Base-by-base conservation (phyloP, 2,329 filamentous ascomycete species). In the Ciborinia camelliae region DNA sequence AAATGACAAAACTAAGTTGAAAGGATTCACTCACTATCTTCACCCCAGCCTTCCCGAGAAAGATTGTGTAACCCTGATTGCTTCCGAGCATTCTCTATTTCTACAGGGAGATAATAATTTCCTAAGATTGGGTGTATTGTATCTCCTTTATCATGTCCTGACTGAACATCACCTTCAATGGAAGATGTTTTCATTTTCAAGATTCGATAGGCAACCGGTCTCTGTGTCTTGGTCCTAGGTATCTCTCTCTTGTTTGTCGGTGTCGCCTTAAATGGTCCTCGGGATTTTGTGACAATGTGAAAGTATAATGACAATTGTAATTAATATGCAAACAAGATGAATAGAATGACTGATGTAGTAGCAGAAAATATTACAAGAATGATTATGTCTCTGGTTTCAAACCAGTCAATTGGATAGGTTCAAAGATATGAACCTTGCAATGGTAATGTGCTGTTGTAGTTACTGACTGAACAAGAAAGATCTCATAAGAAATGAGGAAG, bases 31-130 rank as follows among this genome's bases (percentile, higher is more conserved):
- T 64, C 50, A 69, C 68, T 63, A 3, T 69, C 65, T 59, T 69
- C 68, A 54, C 66, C 54, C 68, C 68, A 69, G n/a, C 63, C 68
- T 26, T 61, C 60, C 52, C 65, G 60, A n/a, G 57, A 59, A 10
- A 68, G 59, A 51, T 67, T 68, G 45, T 67, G 57, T 6, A 62
- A 12, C n/a, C 67, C 65, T 41, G 67, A 68, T 35, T 26, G 48
- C 59, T 66, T 66, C 12, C 15, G 54, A 32, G 39, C 43, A 37
- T 58, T 50, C 14, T 64, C 65, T n/a, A 64, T 39, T 39, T 66
- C 65, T 35, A 66, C 62, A 23, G 65, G 62, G 12, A 60, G 53
- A 51, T 52, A n/a, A 23, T 48, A 66, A 37, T 64, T 64, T 12
- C 54, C 65, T 5, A 60, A 20, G 7, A 64, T 54, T 26, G 65